Percentiles rank a stretch among this genome's conserved stretches.
Evolutionary conservation across 495 filamentous ascomycete species (phyloP).

Genomic region (Aspergillus bridgeri): DNA sequence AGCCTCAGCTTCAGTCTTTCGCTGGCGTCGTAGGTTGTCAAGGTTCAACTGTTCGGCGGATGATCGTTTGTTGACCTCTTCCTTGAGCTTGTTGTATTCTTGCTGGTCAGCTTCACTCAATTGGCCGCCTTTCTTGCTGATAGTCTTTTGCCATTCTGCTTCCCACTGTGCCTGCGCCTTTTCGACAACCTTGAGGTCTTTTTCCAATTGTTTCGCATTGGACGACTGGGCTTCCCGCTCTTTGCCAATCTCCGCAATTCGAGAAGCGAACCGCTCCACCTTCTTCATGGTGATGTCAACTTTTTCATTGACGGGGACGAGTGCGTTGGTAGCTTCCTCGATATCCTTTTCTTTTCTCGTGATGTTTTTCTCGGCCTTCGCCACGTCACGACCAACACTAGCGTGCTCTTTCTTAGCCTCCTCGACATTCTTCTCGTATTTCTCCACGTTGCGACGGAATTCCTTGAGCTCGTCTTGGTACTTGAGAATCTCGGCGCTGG

Average conservation of each 20-base stretch:
- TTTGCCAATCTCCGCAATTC: constrained; percentile 67
- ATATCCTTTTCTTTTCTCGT: constrained; percentile 83
- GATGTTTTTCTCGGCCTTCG: constrained; percentile 77
- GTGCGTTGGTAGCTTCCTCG: constrained; percentile 75
- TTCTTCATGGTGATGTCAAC: constrained; percentile 75
- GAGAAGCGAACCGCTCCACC: constrained; percentile 59
- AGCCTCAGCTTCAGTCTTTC: constrained; percentile 85
- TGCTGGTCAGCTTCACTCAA: constrained; percentile 82
- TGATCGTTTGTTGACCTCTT: constrained; percentile 82
- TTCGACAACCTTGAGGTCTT: constrained; percentile 76
- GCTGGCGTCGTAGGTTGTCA: constrained; percentile 76
- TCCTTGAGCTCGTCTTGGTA: constrained; percentile 97
- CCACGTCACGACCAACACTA: constrained; percentile 72
- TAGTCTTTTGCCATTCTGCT: constrained; percentile 73
- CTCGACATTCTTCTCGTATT: constrained; percentile 77
- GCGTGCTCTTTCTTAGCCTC: constrained; percentile 84
- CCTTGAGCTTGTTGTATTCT: constrained; percentile 81
- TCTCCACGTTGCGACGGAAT: constrained; percentile 79
- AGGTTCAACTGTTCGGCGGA: constrained; percentile 78
- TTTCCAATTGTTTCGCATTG: constrained; percentile 67
- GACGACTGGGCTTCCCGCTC: constrained; percentile 67
- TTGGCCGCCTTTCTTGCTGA: constrained; percentile 81
- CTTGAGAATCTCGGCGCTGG: constrained; percentile 83
- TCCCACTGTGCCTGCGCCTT: constrained; percentile 91
- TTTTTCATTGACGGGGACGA: constrained; percentile 91